Evolutionary conservation across 2,329 filamentous ascomycete species (phyloP).

Genomic region (Aspergillus intermedius): DNA sequence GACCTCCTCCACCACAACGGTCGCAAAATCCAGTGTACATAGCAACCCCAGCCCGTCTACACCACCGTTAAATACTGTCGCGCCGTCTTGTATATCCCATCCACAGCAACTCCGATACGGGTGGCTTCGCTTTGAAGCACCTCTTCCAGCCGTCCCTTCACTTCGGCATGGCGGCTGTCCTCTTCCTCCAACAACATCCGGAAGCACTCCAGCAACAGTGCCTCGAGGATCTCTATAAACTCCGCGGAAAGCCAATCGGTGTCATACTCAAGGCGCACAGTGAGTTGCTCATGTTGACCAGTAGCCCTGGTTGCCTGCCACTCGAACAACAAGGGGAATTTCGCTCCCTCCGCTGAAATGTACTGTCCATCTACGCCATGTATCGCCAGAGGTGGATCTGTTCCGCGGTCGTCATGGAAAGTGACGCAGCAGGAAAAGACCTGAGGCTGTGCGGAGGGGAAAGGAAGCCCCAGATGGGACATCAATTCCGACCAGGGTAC

Average conservation of each 20-base stretch:
- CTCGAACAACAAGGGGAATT: conserved; percentile 19
- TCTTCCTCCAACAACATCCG: background rate
- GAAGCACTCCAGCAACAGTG: background rate
- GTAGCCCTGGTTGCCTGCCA: conserved; percentile 1
- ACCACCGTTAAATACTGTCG: background rate
- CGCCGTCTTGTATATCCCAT: background rate
- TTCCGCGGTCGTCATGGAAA: conserved; percentile 22
- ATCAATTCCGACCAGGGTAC: conserved; percentile 26
- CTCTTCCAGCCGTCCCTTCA: background rate
- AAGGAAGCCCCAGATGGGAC: conserved; percentile 9
- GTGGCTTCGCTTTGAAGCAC: background rate
- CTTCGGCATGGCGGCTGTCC: background rate
- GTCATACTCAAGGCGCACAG: background rate
- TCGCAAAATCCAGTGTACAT: background rate
- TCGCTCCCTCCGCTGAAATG: conserved; percentile 14
- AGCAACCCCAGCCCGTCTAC: background rate
- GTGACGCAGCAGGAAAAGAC: conserved; percentile 5
- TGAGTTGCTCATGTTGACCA: background rate
- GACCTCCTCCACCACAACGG: background rate
- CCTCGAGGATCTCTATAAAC: background rate
- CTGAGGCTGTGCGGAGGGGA: conserved; percentile 7
- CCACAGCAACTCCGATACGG: background rate
- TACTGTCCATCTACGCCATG: conserved; percentile 5
- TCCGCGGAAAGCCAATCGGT: conserved; percentile 29
- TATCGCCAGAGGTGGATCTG: conserved; percentile 2